phyloP scores from a whole-genome alignment of 129 eudicot species.

The carrot (Daucus carota) region DNA sequence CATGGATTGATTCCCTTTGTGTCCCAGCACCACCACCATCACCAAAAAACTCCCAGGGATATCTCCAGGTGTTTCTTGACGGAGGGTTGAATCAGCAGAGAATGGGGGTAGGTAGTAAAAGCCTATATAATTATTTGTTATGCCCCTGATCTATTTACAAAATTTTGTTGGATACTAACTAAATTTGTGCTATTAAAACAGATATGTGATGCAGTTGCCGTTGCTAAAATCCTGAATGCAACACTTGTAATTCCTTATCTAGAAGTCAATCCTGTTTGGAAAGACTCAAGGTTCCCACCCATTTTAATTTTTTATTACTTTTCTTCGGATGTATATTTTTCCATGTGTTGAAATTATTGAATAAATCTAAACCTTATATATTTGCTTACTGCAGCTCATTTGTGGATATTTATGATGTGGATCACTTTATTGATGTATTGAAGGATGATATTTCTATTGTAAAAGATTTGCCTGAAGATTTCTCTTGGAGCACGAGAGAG shows the following conservation, averaged over 20 bases:
- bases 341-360: background rate
- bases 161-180: background rate
- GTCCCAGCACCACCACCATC: conserved; percentile 35
- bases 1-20: conserved; percentile 13
- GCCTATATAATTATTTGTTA: background rate
- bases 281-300: conserved; percentile 72
- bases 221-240: conserved; percentile 84
- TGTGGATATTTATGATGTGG: conserved; percentile 82
- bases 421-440: conserved; percentile 72
- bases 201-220: conserved; percentile 99
- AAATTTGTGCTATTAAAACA: conserved; percentile 13
- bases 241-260: conserved; percentile 89
- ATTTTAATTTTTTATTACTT: background rate
- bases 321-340: background rate
- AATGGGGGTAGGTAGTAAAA: conserved; percentile 71
- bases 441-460: conserved; percentile 72
- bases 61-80: conserved; percentile 93
- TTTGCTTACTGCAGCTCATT: conserved; percentile 53
- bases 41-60: conserved; percentile 67
- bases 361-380: background rate
- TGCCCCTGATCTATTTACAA: background rate
- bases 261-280: conserved; percentile 95
- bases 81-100: conserved; percentile 98
- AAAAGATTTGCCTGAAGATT: conserved; percentile 75
- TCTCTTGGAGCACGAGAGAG: conserved; percentile 91